Evolutionary conservation across 2,329 filamentous ascomycete genomes (phyloP).

Genomic region (Penicillium sp.): DNA sequence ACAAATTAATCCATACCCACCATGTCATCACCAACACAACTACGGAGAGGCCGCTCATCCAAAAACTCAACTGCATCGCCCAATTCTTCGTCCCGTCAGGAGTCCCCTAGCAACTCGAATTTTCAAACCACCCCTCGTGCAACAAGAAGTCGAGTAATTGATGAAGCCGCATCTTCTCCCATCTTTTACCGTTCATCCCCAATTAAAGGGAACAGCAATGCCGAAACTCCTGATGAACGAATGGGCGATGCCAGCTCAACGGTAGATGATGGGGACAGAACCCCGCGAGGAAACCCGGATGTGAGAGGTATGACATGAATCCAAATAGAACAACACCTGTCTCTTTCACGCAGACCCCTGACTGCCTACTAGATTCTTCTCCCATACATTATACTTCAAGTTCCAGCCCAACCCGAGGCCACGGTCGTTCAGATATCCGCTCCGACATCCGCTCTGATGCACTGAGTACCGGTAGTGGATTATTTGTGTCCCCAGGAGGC

Average conservation of each 20-base stretch:
- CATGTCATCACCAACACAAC: constrained; percentile 47
- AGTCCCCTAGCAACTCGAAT: constrained; percentile 37
- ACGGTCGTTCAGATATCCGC: constrained; percentile 41
- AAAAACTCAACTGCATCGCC: constrained; percentile 43
- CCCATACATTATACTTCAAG: constrained; percentile 88
- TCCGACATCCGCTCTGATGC: constrained; percentile 66
- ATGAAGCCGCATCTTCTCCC: constrained; percentile 57
- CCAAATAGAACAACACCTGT: not conserved
- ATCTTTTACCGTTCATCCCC: constrained; percentile 72
- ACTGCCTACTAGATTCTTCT: constrained; percentile 69
- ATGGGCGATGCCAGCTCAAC: constrained; percentile 52
- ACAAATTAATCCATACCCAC: constrained; percentile 21
- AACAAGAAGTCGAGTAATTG: constrained; percentile 42
- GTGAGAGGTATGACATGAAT: constrained; percentile 39
- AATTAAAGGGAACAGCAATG: constrained; percentile 43
- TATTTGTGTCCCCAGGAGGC: constrained; percentile 70
- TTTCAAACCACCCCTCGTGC: constrained; percentile 48
- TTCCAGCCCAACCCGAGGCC: constrained; percentile 71
- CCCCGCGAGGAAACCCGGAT: constrained; percentile 41
- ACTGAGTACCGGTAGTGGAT: constrained; percentile 77
- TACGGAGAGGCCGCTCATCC: constrained; percentile 43
- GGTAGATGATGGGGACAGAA: constrained; percentile 45
- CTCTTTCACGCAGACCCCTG: constrained; percentile 12
- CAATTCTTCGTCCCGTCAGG: constrained; percentile 34
- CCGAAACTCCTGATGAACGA: constrained; percentile 40